Conservation (phyloP, 1,139 yeast species). For the Barnettozyma hawaiiensis region DNA sequence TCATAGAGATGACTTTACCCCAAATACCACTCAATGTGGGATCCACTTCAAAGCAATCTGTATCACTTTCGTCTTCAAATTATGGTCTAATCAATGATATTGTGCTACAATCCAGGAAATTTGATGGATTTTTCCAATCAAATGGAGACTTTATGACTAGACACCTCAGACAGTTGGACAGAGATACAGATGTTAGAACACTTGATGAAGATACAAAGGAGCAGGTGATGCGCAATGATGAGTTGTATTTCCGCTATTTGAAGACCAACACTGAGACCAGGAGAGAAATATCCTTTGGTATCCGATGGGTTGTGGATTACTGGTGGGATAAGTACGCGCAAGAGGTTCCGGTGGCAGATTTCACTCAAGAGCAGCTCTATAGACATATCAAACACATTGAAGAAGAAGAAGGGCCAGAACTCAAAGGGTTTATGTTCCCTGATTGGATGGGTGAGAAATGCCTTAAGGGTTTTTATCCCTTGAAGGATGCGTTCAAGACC, state of each 20-base stretch:
- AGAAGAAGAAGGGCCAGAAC: not conserved
- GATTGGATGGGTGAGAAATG: not conserved
- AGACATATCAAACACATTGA: not conserved
- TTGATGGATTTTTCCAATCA: not conserved
- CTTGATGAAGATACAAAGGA: not conserved
- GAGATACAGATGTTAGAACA: not conserved
- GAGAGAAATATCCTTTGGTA: not conserved
- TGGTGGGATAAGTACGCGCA: not conserved
- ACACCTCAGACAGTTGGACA: not conserved
- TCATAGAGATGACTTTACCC: too few relatives aligned
- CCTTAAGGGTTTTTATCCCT: not conserved
- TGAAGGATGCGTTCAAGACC: slow-evolving; percentile 1
- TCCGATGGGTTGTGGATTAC: not conserved
- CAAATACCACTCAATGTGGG: too few relatives aligned
- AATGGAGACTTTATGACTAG: not conserved
- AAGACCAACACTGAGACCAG: not conserved
- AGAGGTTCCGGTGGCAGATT: not conserved
- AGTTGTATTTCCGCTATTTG: not conserved
- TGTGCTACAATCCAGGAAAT: not conserved
- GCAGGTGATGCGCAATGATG: not conserved
- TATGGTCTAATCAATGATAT: not conserved
- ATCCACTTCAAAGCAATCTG: not conserved
- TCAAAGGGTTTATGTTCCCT: not conserved
- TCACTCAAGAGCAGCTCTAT: slow-evolving; percentile 1
- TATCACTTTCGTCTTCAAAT: not conserved